These are phyloP conservation scores for Fusarium sp. DNA, from an alignment of 2,329 filamentous ascomycete species.

Conservation along the genomic window DNA sequence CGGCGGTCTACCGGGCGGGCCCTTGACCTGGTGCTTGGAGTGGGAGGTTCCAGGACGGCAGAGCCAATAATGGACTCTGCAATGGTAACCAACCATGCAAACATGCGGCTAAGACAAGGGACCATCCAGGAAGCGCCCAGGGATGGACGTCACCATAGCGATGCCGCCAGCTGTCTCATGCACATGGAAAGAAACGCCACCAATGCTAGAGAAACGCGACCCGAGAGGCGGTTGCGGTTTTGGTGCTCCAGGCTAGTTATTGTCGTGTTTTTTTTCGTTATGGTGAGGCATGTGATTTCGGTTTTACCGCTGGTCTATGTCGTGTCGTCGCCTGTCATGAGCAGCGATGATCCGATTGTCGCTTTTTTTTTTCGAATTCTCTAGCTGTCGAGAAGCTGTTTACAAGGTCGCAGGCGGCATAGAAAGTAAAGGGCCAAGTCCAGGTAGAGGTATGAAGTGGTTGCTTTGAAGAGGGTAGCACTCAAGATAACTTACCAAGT, in stretches of 20 bases:
- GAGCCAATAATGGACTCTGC: constrained; percentile 40
- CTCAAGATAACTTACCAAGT: constrained; percentile 44
- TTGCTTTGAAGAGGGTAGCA: constrained; percentile 4
- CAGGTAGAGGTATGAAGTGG: constrained; percentile 2
- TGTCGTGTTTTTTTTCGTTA: constrained; percentile 7
- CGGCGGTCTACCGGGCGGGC: constrained; percentile 33
- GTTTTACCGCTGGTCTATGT: constrained; percentile 12
- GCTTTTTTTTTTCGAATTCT: not conserved
- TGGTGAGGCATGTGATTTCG: constrained; percentile 27
- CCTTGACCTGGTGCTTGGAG: constrained; percentile 29
- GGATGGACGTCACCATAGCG: constrained; percentile 42
- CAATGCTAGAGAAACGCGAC: constrained; percentile 22
- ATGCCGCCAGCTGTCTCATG: constrained; percentile 27
- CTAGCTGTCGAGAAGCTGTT: constrained; percentile 7
- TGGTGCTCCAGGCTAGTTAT: constrained; percentile 11
- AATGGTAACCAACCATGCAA: constrained; percentile 40
- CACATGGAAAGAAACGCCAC: constrained; percentile 37
- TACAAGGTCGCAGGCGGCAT: constrained; percentile 4
- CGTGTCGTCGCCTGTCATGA: constrained; percentile 1
- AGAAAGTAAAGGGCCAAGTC: constrained; percentile 1
- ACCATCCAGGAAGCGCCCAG: constrained; percentile 28
- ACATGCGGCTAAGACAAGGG: constrained; percentile 44
- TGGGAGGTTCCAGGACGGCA: constrained; percentile 34
- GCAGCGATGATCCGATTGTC: constrained; percentile 23
- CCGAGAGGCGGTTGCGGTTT: constrained; percentile 24